Base-by-base conservation (phyloP, 352 stramenopile genomes). In the Stramenopiles sp. region DNA sequence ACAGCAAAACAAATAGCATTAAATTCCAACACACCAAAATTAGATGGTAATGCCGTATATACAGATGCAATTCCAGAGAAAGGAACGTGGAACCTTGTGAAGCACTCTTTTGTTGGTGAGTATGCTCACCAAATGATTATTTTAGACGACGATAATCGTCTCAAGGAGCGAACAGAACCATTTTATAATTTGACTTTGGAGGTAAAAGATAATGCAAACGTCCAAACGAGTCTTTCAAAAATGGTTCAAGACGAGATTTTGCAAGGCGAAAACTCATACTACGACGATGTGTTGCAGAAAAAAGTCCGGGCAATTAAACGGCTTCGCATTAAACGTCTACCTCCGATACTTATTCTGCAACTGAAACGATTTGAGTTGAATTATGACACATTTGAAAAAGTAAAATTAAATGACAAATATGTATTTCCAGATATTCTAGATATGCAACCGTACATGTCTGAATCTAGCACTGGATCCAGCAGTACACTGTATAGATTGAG, bases 281-380 rank as follows among this genome's bases (percentile, higher is more conserved):
- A 91, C 84, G 94, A 90, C 83, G 90, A 95, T 81, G 84, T 83
- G 22, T 93, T 90, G 80, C 85, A 90, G 76, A 88, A 86, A 25
- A 95, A 95, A 82, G 85, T 90, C 32, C 89, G 95, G 81, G 91
- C 91, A 0, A 93, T 95, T 82, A 96, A 96, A 82, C 91, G 92
- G 25, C 87, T 95, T 80, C 94, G 94, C 84, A 93, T 96, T 75
- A 87, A 87, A 29, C 91, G 92, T 80, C 85, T 95, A 75, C 91
- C 92, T 31, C 94, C 94, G 82, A 82, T 95, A 81, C 84, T 96
- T 67, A 93, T 91, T 75, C 84, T 96, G 32, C 92, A 96, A 83
- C 86, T 96, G 29, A 95, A 96, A 83, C 90, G 92, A 44, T 96
- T 87, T 78, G 91, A 95, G 82, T 95, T 95, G 87, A 91, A 96